Conservation (phyloP, 495 filamentous ascomycete species). For the Aspergillus sclerotiicarbonarius region DNA sequence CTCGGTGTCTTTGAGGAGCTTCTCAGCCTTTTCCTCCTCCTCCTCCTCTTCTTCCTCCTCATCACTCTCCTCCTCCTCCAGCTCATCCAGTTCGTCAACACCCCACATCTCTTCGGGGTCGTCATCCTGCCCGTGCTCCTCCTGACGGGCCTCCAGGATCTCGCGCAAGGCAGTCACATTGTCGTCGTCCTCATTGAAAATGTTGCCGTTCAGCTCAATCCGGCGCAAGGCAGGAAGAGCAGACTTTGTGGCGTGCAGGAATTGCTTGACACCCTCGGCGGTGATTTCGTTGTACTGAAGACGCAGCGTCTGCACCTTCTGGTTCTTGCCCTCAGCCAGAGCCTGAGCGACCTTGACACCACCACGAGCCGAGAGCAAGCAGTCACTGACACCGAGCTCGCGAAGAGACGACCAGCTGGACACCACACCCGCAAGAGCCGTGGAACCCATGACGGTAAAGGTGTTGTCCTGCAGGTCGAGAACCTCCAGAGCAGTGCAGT, state of each 20-base stretch:
- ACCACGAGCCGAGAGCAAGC: constrained; percentile 76
- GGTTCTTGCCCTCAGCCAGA: constrained; percentile 70
- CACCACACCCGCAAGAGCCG: constrained; percentile 71
- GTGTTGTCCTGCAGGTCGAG: constrained; percentile 97
- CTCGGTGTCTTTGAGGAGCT: constrained; percentile 65
- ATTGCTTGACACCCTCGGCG: constrained; percentile 62
- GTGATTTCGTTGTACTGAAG: constrained; percentile 96
- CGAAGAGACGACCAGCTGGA: constrained; percentile 69
- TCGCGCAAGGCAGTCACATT: constrained; percentile 52
- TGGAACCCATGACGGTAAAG: constrained; percentile 79
- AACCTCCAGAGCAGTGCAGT: constrained; percentile 61
- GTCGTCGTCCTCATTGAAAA: constrained; percentile 81
- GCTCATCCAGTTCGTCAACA: constrained; percentile 77
- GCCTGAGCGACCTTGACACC: constrained; percentile 69
- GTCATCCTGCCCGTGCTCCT: constrained; percentile 50
- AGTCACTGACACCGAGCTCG: constrained; percentile 89
- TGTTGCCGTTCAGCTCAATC: constrained; percentile 94
- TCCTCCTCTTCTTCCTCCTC: constrained; percentile 70
- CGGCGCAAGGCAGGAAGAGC: constrained; percentile 69
- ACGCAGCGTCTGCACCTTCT: constrained; percentile 72
- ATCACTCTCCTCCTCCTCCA: constrained; percentile 69
- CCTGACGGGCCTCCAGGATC: constrained; percentile 54
- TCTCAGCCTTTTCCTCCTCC: constrained; percentile 54
- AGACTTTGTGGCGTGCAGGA: constrained; percentile 62
- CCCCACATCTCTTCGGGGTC: constrained; percentile 70